These are phyloP conservation scores for Exutisphaerella laricina DNA, from an alignment of 2,329 filamentous ascomycete genomes.

Conservation along the genomic window DNA sequence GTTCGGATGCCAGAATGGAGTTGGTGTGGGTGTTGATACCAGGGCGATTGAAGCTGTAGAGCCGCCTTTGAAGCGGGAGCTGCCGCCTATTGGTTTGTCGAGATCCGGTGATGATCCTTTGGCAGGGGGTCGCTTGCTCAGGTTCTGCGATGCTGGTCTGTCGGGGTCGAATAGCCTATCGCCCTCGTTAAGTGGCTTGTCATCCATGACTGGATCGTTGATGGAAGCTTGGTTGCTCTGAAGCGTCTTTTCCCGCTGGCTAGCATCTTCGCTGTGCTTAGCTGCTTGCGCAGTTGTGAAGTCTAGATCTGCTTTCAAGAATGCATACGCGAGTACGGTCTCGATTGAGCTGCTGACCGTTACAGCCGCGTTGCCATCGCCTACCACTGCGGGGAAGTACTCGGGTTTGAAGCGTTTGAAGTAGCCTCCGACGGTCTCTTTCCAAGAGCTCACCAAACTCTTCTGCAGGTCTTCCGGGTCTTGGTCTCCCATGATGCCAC, in stretches of 20 bases:
- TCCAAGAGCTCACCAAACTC: constrained; percentile 70
- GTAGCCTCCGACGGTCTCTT: constrained; percentile 82
- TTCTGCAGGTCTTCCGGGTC: constrained; percentile 65
- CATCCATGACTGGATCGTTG: constrained; percentile 61
- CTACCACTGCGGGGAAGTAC: constrained; percentile 49
- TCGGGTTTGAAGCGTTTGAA: constrained; percentile 84
- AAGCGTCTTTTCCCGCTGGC: constrained; percentile 10
- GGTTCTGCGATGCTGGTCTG: constrained; percentile 37
- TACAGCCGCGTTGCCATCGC: constrained; percentile 3
- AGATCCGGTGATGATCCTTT: constrained; percentile 46
- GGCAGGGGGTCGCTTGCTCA: constrained; percentile 25
- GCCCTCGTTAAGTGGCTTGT: constrained; percentile 75
- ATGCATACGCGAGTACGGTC: constrained; percentile 81
- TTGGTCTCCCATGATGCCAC: constrained; percentile 46
- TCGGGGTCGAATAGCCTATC: constrained; percentile 69
- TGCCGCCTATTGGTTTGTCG: constrained; percentile 63
- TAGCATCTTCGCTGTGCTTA: constrained; percentile 48
- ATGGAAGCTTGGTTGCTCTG: constrained; percentile 36
- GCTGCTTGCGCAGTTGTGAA: constrained; percentile 85
- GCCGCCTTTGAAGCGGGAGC: constrained; percentile 78
- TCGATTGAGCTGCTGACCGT: constrained; percentile 57
- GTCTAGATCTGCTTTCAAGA: constrained; percentile 87
- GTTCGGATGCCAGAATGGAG: constrained; percentile 91
- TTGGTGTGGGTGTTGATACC: constrained; percentile 84
- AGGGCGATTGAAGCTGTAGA: constrained; percentile 86